Conservation (phyloP, 2,329 filamentous ascomycete genomes). For the Scedosporium apiospermum region DNA sequence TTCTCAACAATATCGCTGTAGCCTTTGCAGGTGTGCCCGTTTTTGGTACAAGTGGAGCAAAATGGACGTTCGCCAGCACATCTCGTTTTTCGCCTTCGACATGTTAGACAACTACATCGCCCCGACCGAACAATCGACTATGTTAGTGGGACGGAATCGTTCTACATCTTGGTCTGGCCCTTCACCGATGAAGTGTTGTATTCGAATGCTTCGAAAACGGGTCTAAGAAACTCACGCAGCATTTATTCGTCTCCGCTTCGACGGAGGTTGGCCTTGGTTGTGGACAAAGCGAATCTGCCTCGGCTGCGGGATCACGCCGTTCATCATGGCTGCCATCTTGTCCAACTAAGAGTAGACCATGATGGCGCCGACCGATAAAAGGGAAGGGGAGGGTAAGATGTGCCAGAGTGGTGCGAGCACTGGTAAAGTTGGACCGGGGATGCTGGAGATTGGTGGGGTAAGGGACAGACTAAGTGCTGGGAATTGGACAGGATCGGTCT, state of each 20-base stretch:
- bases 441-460: background rate
- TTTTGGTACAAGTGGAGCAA: conserved; percentile 64
- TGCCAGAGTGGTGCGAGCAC: background rate
- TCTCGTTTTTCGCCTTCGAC: conserved; percentile 66
- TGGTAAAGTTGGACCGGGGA: background rate
- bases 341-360: conserved; percentile 19
- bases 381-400: background rate
- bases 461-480: background rate
- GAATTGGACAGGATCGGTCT: background rate
- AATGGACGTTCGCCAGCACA: conserved; percentile 64
- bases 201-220: conserved; percentile 3
- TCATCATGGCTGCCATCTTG: conserved; percentile 37
- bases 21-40: conserved; percentile 59
- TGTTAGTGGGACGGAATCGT: conserved; percentile 3
- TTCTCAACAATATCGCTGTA: conserved; percentile 48
- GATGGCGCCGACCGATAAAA: conserved; percentile 16
- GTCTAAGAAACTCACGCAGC: conserved; percentile 52
- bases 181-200: background rate
- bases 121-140: conserved; percentile 1
- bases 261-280: conserved; percentile 70
- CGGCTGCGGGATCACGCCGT: conserved; percentile 28
- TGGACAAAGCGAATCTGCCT: conserved; percentile 72
- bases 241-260: conserved; percentile 69
- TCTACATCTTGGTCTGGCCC: background rate
- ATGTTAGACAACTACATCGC: conserved; percentile 54